These are phyloP conservation scores for Debaryomycetaceae sp. DNA, from an alignment of 1,139 yeast genomes.

Conservation along the genomic window DNA sequence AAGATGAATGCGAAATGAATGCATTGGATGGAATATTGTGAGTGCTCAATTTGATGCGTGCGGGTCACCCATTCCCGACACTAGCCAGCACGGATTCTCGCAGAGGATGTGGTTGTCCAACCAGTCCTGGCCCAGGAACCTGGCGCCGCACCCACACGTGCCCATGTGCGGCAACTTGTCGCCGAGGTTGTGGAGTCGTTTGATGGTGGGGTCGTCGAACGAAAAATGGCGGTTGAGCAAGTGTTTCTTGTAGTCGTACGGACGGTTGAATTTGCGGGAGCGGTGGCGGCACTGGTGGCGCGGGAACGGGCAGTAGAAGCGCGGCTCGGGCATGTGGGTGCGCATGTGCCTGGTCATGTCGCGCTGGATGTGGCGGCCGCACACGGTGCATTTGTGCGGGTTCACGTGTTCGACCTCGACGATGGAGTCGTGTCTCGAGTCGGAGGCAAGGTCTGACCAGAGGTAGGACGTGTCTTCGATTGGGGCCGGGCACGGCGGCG, in stretches of 20 bases:
- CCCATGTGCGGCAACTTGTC: slow-evolving; percentile 46
- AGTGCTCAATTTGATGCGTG: too few relatives aligned
- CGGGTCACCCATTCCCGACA: too few relatives aligned
- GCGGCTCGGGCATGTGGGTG: slow-evolving; percentile 47
- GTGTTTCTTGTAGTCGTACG: slow-evolving; percentile 62
- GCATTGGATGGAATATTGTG: too few relatives aligned
- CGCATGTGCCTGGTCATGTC: slow-evolving; percentile 59
- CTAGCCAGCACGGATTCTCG: too few relatives aligned
- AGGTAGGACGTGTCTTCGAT: not conserved
- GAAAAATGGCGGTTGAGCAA: slow-evolving; percentile 50
- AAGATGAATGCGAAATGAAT: too few relatives aligned
- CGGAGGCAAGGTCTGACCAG: too few relatives aligned
- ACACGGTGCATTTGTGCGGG: slow-evolving; percentile 13
- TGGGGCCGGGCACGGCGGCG: not conserved
- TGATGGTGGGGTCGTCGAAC: slow-evolving; percentile 40
- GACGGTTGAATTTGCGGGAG: slow-evolving; percentile 49
- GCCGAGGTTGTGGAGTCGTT: slow-evolving; percentile 39
- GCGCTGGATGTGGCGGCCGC: slow-evolving; percentile 46
- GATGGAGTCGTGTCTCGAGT: too few relatives aligned
- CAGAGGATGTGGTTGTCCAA: slow-evolving; percentile 43
- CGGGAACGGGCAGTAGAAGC: slow-evolving; percentile 54
- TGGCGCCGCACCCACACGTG: slow-evolving; percentile 45
- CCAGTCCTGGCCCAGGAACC: slow-evolving; percentile 46
- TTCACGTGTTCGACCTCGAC: not conserved
- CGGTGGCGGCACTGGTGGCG: slow-evolving; percentile 46